These are phyloP conservation scores for Penicillium simplicissimum DNA, from an alignment of 495 filamentous ascomycete genomes.

Conservation along the genomic window DNA sequence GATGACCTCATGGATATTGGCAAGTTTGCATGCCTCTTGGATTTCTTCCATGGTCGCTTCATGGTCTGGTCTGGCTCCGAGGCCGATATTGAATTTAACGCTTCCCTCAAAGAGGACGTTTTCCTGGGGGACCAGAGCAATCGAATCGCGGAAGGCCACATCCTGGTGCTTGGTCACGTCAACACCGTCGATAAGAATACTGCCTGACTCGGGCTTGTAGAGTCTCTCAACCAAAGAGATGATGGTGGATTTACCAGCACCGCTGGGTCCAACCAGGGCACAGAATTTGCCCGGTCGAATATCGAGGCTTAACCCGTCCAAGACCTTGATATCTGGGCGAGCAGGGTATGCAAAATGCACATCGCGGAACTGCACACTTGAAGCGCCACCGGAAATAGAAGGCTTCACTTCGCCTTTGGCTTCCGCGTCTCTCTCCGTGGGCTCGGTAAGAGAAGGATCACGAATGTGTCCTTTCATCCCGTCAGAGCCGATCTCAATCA, in stretches of 20 bases:
- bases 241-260: constrained; percentile 63
- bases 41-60: constrained; percentile 51
- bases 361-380: constrained; percentile 53
- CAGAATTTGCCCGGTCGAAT: constrained; percentile 59
- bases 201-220: constrained; percentile 49
- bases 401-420: constrained; percentile 21
- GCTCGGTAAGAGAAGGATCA: not conserved
- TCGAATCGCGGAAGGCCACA: constrained; percentile 46
- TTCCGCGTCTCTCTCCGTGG: constrained; percentile 19
- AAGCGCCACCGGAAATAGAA: constrained; percentile 6
- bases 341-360: constrained; percentile 64
- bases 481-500: constrained; percentile 48
- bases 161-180: constrained; percentile 39
- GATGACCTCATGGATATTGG: constrained; percentile 62
- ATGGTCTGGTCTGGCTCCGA: constrained; percentile 47
- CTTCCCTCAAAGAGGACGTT: constrained; percentile 55
- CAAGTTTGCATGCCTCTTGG: constrained; percentile 55
- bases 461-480: constrained; percentile 32
- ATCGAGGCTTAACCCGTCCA: constrained; percentile 53
- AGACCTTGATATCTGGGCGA: constrained; percentile 52
- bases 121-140: constrained; percentile 58
- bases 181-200: constrained; percentile 42
- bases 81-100: constrained; percentile 54
- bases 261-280: constrained; percentile 61
- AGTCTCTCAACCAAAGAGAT: constrained; percentile 61